Evolutionary conservation across 768 basidiomycete genomes (phyloP), one percentile per base, ranked within the genome.

Genomic region (Lactifluus subvellereus): DNA sequence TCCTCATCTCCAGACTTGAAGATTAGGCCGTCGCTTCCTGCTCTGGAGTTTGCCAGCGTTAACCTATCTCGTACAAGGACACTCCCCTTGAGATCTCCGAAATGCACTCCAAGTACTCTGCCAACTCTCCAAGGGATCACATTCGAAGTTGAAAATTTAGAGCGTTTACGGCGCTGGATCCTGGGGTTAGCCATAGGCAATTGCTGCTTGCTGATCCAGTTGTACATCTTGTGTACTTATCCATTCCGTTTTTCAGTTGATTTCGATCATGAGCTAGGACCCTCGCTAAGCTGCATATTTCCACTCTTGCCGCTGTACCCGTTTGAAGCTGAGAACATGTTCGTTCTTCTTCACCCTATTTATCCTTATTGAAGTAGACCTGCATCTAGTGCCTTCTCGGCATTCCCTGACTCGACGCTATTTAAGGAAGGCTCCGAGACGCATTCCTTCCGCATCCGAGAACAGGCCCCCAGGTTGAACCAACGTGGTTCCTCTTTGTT

Each of bases 241-340:
- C 38, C 27, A 49, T 27, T 73, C 35, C 37, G 52, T 60, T 13
- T 62, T 60, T 16, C 64, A 91, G 89, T 93, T 42, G 86, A 94
- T 67, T 97, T 97, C 70, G 94, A 97, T 74, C 73, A 94, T 51
- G 94, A 96, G 66, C 76, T 87, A 53, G 94, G 94, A 3, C 94
- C 94, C 9, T 84, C 88, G 6, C 78, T 96, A 27, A 81, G 83
- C 57, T 81, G 84, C 14, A 72, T 91, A 47, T 87, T 86, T 66
- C 89, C 91, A 3, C 80, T 86, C 0, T 71, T 87, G n/a, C 71
- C 78, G 14, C 73, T 95, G 45, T 80, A 82, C 6, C 81, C 84
- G 43, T 75, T 81, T 0, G 91, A 94, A 71, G 80, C 79, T 38
- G 88, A 92, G 73, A 96, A 94, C 69, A 85, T 97, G 94, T 95